Percentiles rank a stretch among this genome's conserved stretches.
Evolutionary conservation across 2,329 filamentous ascomycete species (phyloP).

Genomic region (Aspergillus fumigatiaffinis): DNA sequence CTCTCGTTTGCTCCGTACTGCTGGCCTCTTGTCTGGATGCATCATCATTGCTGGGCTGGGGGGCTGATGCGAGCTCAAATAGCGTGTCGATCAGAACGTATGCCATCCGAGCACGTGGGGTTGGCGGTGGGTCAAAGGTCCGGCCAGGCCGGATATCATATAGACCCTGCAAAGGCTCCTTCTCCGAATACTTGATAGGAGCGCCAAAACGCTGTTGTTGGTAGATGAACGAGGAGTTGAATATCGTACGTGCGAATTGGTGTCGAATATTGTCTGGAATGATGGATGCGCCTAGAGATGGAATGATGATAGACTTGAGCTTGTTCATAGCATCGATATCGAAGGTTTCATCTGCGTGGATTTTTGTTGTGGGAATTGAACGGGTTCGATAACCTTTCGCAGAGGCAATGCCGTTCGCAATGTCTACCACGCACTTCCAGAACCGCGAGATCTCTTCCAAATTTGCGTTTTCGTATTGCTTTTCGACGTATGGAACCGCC

Average conservation of each 20-base stretch:
- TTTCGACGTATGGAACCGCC: constrained; percentile 59
- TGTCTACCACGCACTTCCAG: constrained; percentile 66
- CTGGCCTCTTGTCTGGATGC: constrained; percentile 7
- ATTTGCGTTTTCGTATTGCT: constrained; percentile 30
- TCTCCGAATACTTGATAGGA: constrained; percentile 39
- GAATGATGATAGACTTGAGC: constrained; percentile 66
- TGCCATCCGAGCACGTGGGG: constrained; percentile 65
- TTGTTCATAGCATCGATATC: constrained; percentile 72
- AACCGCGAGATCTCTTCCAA: constrained; percentile 51
- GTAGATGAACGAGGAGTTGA: constrained; percentile 79
- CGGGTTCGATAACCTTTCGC: constrained; percentile 55
- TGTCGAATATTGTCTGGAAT: constrained; percentile 66
- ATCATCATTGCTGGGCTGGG: constrained; percentile 16
- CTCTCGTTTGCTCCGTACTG: constrained; percentile 24
- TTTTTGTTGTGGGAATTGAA: constrained; percentile 38
- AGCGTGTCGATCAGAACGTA: constrained; percentile 80
- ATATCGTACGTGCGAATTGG: constrained; percentile 70
- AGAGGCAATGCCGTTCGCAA: constrained; percentile 65
- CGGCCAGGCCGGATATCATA: constrained; percentile 65
- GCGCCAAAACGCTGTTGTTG: constrained; percentile 60
- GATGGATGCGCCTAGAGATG: constrained; percentile 61
- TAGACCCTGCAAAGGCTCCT: constrained; percentile 58
- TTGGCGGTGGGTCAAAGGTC: constrained; percentile 65
- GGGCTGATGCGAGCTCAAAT: constrained; percentile 60
- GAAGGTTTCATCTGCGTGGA: constrained; percentile 70